Evolutionary conservation across 1,139 yeast genomes (phyloP), one percentile per base, ranked within the genome.

Genomic region (Pichia sp.): DNA sequence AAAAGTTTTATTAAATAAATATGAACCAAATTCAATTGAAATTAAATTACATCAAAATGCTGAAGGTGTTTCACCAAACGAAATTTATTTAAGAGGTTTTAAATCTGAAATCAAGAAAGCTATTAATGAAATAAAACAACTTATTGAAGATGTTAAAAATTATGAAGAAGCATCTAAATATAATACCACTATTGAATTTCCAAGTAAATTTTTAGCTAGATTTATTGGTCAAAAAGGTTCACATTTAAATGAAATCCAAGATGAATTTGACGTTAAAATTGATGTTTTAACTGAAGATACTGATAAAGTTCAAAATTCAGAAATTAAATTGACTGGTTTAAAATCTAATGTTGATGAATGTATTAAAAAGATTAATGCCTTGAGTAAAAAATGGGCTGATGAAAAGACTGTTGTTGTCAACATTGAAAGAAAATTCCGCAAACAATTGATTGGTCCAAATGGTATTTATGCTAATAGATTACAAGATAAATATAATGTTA

Each of bases 221-320:
- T 73, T 94, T 46, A 87, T 94, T 63, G 99, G 98, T 55, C 85
- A 83, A 63, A 86, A 79, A 51, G 98, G 98, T 47, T 68, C 86
- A 37, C 78, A 81, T 60, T 68, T 92, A 61, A 76, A 78, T 55
- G 69, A 78, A 44, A 66, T 87, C 53, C 76, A 83, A 55, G 87
- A 85, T n/a, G 85, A 86, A 60, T 87, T 73, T 58, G 90, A 82
- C 40, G 89, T 87, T 52, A 76, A 74, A 55, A 75, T 94, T 52
- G 96, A 89, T 57, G 82, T 89, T 43, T 58, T 61, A 27, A 68
- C 65, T 29, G 62, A 56, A 11, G 54, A 51, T 26, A 40, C 43
- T 16, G 45, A 37, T 6, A 46, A 45, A 20, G 29, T 28, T 28
- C 51, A 45, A 29, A 48, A 72, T 30, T 74, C 92, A 38, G 65